Conservation (phyloP, 1,284 basidiomycete species). For the Heliocybe sulcata region DNA sequence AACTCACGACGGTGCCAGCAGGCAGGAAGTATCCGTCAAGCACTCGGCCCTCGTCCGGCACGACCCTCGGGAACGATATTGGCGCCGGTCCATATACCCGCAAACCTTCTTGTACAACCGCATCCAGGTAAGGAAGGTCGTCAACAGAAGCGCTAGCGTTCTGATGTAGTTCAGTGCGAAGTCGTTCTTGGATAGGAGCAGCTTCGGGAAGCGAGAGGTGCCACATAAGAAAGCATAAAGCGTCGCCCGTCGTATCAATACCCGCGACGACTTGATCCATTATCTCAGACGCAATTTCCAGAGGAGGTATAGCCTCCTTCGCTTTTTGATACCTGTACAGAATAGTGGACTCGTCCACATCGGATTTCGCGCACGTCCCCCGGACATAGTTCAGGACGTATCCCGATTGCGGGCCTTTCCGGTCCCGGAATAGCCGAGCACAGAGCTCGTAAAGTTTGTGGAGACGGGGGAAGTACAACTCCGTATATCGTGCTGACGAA, state of each 20-base stretch:
- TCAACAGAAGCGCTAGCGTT: neutral
- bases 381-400: constrained; percentile 9
- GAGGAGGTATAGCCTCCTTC: constrained; percentile 5
- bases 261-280: constrained; percentile 19
- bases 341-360: constrained; percentile 10
- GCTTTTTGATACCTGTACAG: constrained; percentile 11
- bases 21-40: neutral
- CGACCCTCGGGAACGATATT: constrained; percentile 13
- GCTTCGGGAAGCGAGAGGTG: constrained; percentile 15
- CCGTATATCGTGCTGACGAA: neutral
- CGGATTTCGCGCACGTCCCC: neutral
- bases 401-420: constrained; percentile 6
- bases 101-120: constrained; percentile 24
- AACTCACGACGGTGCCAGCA: neutral
- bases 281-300: constrained; percentile 14
- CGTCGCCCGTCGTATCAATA: constrained; percentile 19
- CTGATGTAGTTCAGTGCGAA: neutral
- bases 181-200: neutral
- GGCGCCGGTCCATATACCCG: constrained; percentile 17
- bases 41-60: constrained; percentile 13
- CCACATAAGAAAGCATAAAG: constrained; percentile 18
- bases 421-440: constrained; percentile 5
- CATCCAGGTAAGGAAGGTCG: constrained; percentile 25
- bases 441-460: constrained; percentile 3
- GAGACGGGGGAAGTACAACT: neutral